Evolutionary conservation across 2,329 filamentous ascomycete species (phyloP).

Genomic region (Cryphonectria japonica): DNA sequence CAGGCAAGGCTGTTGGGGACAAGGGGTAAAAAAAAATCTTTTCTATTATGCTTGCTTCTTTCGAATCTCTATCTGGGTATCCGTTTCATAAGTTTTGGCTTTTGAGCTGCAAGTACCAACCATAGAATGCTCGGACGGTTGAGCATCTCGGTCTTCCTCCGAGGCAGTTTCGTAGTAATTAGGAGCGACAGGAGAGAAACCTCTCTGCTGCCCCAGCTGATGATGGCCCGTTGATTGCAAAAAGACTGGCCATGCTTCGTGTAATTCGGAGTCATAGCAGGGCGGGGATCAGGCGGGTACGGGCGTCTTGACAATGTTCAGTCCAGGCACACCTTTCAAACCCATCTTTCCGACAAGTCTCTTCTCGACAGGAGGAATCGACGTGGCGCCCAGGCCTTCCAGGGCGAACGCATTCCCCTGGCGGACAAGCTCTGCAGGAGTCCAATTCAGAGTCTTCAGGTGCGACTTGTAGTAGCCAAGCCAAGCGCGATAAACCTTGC

Average conservation of each 20-base stretch:
- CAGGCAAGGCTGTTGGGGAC: not conserved
- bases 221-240: not conserved
- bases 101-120: not conserved
- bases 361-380: slow-evolving; percentile 52
- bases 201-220: not conserved
- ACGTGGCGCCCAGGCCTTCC: slow-evolving; percentile 50
- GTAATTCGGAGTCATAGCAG: not conserved
- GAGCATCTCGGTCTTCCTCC: not conserved
- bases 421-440: slow-evolving; percentile 49
- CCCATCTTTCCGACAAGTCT: slow-evolving; percentile 61
- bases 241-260: not conserved
- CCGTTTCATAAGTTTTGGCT: not conserved
- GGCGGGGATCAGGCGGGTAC: not conserved
- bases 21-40: not conserved
- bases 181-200: not conserved
- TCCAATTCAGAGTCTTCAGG: slow-evolving; percentile 49
- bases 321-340: slow-evolving; percentile 53
- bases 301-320: slow-evolving; percentile 41
- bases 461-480: slow-evolving; percentile 60
- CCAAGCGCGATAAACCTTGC: slow-evolving; percentile 60
- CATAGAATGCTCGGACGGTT: not conserved
- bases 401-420: slow-evolving; percentile 56
- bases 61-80: slow-evolving; percentile 2
- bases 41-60: not conserved
- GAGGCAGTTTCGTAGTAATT: not conserved